Conservation (phyloP, 2,329 filamentous ascomycete species). For the Cucurbitaria berberidis region DNA sequence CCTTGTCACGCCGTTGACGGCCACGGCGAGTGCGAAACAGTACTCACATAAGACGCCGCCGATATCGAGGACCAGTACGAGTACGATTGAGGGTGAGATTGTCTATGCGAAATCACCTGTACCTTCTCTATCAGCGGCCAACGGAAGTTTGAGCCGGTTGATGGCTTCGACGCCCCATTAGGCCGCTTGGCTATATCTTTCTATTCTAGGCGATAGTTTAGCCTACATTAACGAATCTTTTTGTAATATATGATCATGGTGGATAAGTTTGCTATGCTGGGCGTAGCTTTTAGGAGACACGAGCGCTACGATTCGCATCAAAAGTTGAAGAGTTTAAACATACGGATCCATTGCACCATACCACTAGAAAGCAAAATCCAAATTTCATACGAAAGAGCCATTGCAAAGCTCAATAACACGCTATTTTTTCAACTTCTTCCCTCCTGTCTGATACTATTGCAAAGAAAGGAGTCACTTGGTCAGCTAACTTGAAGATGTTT, state of each 20-base stretch:
- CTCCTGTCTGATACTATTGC: neutral
- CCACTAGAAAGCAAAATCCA: neutral
- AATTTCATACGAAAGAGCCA: neutral
- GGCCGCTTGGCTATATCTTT: neutral
- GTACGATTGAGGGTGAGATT: slow-evolving; percentile 46
- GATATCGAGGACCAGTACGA: slow-evolving; percentile 41
- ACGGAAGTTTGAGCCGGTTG: slow-evolving; percentile 47
- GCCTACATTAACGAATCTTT: neutral
- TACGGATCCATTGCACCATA: neutral
- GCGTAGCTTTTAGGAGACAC: neutral
- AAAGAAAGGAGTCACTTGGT: neutral
- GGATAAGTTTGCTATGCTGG: neutral
- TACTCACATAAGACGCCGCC: slow-evolving; percentile 45
- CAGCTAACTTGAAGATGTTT: too few relatives aligned
- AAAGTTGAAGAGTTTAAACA: neutral
- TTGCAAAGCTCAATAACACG: neutral
- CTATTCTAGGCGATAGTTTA: neutral
- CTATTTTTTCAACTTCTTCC: neutral
- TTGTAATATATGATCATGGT: neutral
- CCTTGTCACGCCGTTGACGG: slow-evolving; percentile 52
- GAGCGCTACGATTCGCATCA: neutral
- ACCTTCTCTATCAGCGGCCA: slow-evolving; percentile 40
- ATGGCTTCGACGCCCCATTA: slow-evolving; percentile 36
- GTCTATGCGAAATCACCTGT: slow-evolving; percentile 46
- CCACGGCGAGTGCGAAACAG: slow-evolving; percentile 42